These are phyloP conservation scores for Cardamine occulta DNA, from an alignment of 345 rosid genomes.

Conservation along the genomic window DNA sequence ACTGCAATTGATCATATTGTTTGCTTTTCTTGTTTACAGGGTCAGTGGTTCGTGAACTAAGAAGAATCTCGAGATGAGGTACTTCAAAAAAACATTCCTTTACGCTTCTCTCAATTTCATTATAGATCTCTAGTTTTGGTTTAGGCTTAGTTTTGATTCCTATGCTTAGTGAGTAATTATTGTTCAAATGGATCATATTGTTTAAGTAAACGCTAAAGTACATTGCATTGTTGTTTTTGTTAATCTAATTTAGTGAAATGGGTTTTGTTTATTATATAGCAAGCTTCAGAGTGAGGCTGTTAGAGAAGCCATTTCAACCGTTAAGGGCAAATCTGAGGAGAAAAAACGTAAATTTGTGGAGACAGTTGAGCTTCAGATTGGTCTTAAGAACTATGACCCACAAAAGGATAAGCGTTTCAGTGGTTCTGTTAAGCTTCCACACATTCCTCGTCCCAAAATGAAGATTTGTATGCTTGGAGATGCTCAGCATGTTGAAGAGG, in stretches of 20 bases:
- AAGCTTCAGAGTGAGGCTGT: slow-evolving; percentile 74
- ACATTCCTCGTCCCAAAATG: slow-evolving; percentile 85
- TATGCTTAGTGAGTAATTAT: not conserved
- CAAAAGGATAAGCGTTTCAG: slow-evolving; percentile 91
- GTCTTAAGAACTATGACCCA: slow-evolving; percentile 81
- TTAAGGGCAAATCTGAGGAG: slow-evolving; percentile 47
- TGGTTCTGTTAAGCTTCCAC: slow-evolving; percentile 80
- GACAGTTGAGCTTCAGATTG: slow-evolving; percentile 84
- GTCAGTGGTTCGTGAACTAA: slow-evolving; percentile 9
- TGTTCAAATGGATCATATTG: not conserved
- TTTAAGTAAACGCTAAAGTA: not conserved
- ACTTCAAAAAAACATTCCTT: not conserved
- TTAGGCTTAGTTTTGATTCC: not conserved
- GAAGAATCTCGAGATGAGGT: slow-evolving; percentile 41
- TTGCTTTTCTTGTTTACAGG: slow-evolving; percentile 12
- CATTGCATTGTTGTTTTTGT: not conserved
- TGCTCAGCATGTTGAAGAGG: slow-evolving; percentile 91
- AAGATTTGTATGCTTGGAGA: slow-evolving; percentile 93
- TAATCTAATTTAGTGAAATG: slow-evolving; percentile 18
- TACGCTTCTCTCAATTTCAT: not conserved
- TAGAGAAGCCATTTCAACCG: slow-evolving; percentile 58
- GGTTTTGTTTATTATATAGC: slow-evolving; percentile 42
- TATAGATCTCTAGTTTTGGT: not conserved
- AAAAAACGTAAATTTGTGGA: slow-evolving; percentile 70
- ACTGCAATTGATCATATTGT: not conserved